A percentile compares a stretch with the other conserved stretches of the same genome.
Evolutionary conservation across 352 stramenopile genomes (phyloP).

Genomic region (Saprolegnia parasitica): DNA sequence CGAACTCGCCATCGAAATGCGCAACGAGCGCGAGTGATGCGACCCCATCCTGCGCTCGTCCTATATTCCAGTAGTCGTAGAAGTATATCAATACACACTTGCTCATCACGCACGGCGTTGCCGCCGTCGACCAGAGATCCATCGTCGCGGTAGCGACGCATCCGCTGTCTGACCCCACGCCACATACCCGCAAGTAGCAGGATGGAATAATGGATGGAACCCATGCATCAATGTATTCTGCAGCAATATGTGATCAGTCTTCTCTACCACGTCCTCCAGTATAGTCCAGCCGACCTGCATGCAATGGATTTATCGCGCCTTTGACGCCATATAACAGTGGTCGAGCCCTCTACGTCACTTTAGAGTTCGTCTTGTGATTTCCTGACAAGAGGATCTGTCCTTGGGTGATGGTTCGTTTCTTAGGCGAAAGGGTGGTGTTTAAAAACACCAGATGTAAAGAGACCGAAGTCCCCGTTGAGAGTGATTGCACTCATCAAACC

Average conservation of each 20-base stretch:
- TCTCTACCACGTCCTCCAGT: too few relatives aligned
- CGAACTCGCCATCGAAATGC: conserved; percentile 38
- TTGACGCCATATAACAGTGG: too few relatives aligned
- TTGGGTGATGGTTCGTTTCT: conserved; percentile 4
- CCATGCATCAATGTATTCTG: too few relatives aligned
- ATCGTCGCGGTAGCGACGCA: too few relatives aligned
- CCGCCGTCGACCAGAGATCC: too few relatives aligned
- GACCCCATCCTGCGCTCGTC: background rate
- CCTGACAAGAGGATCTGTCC: background rate
- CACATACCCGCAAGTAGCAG: too few relatives aligned
- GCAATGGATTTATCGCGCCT: too few relatives aligned
- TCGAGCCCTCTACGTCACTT: background rate
- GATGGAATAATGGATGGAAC: too few relatives aligned
- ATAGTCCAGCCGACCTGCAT: too few relatives aligned
- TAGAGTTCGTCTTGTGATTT: background rate
- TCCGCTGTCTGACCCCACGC: too few relatives aligned
- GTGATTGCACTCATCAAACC: background rate
- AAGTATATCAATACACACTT: background rate
- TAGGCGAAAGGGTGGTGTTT: conserved; percentile 22
- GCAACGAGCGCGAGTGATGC: background rate
- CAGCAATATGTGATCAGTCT: too few relatives aligned
- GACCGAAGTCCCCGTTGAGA: background rate
- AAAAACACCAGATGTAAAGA: conserved; percentile 29
- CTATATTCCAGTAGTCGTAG: conserved; percentile 3
- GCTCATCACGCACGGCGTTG: background rate